Evolutionary conservation across 768 basidiomycete genomes (phyloP), one percentile per base, ranked within the genome.

Genomic region (Kwoniella sp.): DNA sequence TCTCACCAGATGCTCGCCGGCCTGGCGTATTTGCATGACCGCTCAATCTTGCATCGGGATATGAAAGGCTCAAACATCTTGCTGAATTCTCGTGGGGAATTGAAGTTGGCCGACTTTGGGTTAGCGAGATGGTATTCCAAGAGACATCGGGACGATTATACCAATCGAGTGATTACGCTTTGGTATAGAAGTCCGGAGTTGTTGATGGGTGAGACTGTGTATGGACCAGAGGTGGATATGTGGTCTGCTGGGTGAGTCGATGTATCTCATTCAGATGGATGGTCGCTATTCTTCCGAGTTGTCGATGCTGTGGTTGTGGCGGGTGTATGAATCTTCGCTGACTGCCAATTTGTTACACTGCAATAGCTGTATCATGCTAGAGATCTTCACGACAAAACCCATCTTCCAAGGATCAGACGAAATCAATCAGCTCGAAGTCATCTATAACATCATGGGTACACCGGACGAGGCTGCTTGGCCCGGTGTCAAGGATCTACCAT

Each of bases 51-150:
- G 60, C 96, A 99, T 79, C 88, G 96, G 21, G 96, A 99, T 80
- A 92, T 99, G 81, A 99, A 99, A 80, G 95, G 96, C 21, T 96
- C 94, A 5, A 99, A 99, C 77, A 99, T 99, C 73, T 83, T 99
- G 25, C 83, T 99, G 64, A 92, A 91, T 72, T 90, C 90, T 58
- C 84, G 84, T 51, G 96, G 96, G 6, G 91, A 95, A 79, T 85
- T 99, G 63, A 98, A 98, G 81, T 85, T 99, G 19, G 96, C 86
- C 9, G 96, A 99, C 81, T 99, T 99, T 80, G 96, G 96, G 47
- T 85, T 99, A 17, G 96, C 96, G 8, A 86, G 96, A 55, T 91
- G 97, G 78, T 99, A 95, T 81, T 89, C 92, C 79, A 95, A 94
- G 79, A 87, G 90, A 7, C 84, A 91, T 51, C 85, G 86, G 58